These are phyloP conservation scores for Leccinum boreale DNA, from an alignment of 768 basidiomycete species.

Conservation along the genomic window DNA sequence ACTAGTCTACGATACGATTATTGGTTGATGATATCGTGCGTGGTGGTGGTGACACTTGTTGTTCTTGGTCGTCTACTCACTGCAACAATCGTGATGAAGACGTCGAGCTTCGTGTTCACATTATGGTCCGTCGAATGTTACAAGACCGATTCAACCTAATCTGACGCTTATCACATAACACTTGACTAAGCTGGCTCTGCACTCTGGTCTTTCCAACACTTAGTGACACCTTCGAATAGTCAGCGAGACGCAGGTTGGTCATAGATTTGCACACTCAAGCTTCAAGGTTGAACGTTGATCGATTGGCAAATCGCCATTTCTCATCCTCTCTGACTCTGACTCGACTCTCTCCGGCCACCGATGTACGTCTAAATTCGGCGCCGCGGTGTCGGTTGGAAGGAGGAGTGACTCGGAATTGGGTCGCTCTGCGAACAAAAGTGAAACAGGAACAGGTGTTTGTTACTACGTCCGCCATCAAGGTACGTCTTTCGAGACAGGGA, in stretches of 20 bases:
- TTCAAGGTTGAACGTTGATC: not conserved
- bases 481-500: no score
- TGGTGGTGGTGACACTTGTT: not conserved
- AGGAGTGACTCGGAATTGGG: no score
- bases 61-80: not conserved
- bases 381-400: no score
- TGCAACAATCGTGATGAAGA: no score
- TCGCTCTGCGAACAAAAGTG: no score
- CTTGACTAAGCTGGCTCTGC: not conserved
- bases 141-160: no score
- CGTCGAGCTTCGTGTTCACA: no score
- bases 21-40: not conserved
- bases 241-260: not conserved
- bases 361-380: not conserved
- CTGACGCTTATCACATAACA: not conserved
- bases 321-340: not conserved
- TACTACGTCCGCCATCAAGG: no score
- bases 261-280: not conserved
- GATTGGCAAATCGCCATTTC: not conserved
- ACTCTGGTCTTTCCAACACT: no score
- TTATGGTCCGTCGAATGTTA: no score
- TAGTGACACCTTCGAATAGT: not conserved
- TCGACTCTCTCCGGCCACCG: no score
- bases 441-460: no score
- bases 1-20: not conserved